Conservation (phyloP, 305 asterid species). For the Fraxinus platypoda region DNA sequence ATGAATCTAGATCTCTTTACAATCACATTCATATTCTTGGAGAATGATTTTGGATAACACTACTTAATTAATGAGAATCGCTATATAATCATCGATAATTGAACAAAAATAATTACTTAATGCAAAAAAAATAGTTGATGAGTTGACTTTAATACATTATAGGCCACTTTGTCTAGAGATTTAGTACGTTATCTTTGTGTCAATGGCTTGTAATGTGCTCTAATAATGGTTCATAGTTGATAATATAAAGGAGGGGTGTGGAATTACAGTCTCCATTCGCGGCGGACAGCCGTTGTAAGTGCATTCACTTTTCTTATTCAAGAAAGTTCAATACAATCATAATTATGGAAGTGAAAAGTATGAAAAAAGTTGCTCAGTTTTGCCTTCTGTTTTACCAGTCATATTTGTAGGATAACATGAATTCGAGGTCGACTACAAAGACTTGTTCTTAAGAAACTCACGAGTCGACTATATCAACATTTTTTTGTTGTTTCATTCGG, state of each 20-base stretch:
- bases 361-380: neutral
- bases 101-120: neutral
- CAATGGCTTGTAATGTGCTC: neutral
- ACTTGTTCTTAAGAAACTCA: neutral
- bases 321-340: neutral
- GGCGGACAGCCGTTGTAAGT: conserved; percentile 7
- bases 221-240: neutral
- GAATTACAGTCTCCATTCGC: conserved; percentile 1
- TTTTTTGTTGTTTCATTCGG: neutral
- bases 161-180: neutral
- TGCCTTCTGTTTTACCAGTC: neutral
- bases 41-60: neutral
- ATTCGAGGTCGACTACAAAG: neutral
- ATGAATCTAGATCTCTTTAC: conserved; percentile 22
- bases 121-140: neutral
- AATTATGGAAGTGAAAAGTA: neutral
- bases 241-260: neutral
- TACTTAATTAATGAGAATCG: neutral
- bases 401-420: neutral
- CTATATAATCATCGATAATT: neutral
- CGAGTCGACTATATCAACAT: neutral
- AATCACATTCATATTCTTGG: conserved; percentile 17
- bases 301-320: neutral
- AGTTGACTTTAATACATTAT: conserved; percentile 8
- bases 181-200: neutral